A percentile compares a stretch with the other conserved stretches of the same genome.
These are phyloP conservation scores for Petrea volubilis DNA, from an alignment of 257 asterid genomes.

Conservation along the genomic window DNA sequence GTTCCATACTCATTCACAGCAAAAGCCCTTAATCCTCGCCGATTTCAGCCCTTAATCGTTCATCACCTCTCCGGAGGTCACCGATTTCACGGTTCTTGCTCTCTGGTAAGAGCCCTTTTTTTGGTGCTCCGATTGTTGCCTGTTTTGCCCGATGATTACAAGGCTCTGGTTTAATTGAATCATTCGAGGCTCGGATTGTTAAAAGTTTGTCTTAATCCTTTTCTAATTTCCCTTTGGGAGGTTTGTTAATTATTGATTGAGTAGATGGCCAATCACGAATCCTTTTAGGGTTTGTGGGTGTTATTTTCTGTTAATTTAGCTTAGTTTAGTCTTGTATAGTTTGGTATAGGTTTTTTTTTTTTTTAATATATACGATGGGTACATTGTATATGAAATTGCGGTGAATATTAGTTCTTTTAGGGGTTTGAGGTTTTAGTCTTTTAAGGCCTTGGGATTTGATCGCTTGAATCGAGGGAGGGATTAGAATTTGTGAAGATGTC, in stretches of 20 bases:
- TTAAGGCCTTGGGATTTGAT: constrained; percentile 31
- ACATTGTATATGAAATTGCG: constrained; percentile 26
- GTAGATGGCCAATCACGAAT: constrained; percentile 42
- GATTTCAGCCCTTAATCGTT: constrained; percentile 19
- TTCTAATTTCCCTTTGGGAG: neutral
- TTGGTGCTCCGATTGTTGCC: constrained; percentile 11
- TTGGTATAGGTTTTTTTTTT: constrained; percentile 29
- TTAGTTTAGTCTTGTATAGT: constrained; percentile 17
- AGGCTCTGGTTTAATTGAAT: constrained; percentile 23
- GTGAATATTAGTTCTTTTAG: constrained; percentile 28
- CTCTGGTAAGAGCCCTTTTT: constrained; percentile 35
- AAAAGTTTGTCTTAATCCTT: constrained; percentile 16
- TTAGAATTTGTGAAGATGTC: constrained; percentile 63
- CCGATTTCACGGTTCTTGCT: constrained; percentile 49
- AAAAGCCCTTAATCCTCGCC: constrained; percentile 20
- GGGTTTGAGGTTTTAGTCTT: constrained; percentile 31
- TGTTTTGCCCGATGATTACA: constrained; percentile 11
- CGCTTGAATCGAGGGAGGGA: constrained; percentile 13
- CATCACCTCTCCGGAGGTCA: constrained; percentile 30
- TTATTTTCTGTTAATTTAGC: constrained; percentile 18
- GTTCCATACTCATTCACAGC: constrained; percentile 28
- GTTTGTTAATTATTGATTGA: constrained; percentile 4
- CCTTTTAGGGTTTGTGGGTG: constrained; percentile 51
- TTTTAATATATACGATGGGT: neutral
- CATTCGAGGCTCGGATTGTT: constrained; percentile 16